Conservation (phyloP, 2,329 filamentous ascomycete genomes). For the Calycina herbarum region DNA sequence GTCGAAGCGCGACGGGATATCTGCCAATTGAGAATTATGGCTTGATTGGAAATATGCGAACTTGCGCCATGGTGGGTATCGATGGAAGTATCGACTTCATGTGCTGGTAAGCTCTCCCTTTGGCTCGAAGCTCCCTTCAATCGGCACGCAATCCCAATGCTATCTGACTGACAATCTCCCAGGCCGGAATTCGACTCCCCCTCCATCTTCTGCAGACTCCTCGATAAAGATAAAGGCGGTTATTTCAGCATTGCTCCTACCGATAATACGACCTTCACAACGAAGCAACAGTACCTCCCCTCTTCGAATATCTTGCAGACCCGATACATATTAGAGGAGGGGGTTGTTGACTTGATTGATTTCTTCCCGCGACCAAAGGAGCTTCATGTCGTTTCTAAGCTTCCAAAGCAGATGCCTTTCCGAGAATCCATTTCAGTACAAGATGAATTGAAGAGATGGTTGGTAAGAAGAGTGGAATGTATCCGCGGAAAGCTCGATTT, state of each 20-base stretch:
- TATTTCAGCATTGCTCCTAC: constrained; percentile 68
- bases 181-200: constrained; percentile 80
- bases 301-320: constrained; percentile 76
- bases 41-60: constrained; percentile 79
- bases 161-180: background rate
- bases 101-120: constrained; percentile 61
- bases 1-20: constrained; percentile 33
- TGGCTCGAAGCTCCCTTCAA: background rate
- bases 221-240: constrained; percentile 74
- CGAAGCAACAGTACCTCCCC: constrained; percentile 76
- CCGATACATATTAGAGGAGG: constrained; percentile 74
- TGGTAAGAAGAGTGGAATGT: constrained; percentile 71
- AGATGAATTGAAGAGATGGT: constrained; percentile 67
- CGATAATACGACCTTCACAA: constrained; percentile 55
- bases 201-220: constrained; percentile 70
- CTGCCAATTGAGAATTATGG: constrained; percentile 71
- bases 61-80: constrained; percentile 72
- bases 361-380: constrained; percentile 73
- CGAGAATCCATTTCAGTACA: constrained; percentile 55
- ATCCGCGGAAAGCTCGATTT: constrained; percentile 66
- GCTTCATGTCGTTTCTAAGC: constrained; percentile 51
- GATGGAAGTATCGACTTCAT: constrained; percentile 75
- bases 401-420: constrained; percentile 51
- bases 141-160: background rate
- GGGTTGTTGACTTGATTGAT: constrained; percentile 71